phyloP scores from a whole-genome alignment of 768 basidiomycete species.

The Suillus ampliporus region DNA sequence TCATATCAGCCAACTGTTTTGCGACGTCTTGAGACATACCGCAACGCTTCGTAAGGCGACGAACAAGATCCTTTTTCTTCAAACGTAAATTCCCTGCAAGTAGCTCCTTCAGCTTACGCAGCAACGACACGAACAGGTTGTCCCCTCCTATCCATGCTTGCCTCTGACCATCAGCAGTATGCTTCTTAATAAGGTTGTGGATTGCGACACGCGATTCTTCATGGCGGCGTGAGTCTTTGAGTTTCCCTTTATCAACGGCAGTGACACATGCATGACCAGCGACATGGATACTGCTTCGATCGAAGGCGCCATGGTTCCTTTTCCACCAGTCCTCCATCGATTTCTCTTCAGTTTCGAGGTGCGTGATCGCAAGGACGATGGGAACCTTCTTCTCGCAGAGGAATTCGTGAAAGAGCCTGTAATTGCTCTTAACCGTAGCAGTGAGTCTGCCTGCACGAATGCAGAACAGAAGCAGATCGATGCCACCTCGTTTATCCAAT shows the following conservation, averaged over 20 bases:
- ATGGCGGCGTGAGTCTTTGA: neutral
- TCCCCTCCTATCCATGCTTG: conserved; percentile 14
- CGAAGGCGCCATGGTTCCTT: conserved; percentile 27
- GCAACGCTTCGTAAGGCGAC: conserved; percentile 30
- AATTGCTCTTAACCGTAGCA: conserved; percentile 36
- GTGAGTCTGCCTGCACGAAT: conserved; percentile 40
- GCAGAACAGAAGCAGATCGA: conserved; percentile 41
- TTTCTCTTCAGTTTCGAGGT: conserved; percentile 32
- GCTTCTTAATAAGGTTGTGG: neutral
- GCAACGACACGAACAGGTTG: conserved; percentile 24
- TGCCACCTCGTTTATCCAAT: conserved; percentile 36
- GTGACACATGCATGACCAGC: conserved; percentile 41
- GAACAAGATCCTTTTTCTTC: conserved; percentile 23
- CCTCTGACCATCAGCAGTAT: neutral
- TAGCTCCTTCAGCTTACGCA: conserved; percentile 19
- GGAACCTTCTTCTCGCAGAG: conserved; percentile 43
- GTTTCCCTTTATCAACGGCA: conserved; percentile 26
- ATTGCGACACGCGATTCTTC: neutral
- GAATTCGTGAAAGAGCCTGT: conserved; percentile 43
- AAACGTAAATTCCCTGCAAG: conserved; percentile 18
- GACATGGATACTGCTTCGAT: conserved; percentile 28
- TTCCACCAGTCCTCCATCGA: conserved; percentile 30
- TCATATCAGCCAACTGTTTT: conserved; percentile 26
- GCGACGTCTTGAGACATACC: conserved; percentile 33
- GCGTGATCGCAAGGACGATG: conserved; percentile 37